Base-by-base conservation (phyloP, 1,284 basidiomycete species). In the Kwoniella shivajii region DNA sequence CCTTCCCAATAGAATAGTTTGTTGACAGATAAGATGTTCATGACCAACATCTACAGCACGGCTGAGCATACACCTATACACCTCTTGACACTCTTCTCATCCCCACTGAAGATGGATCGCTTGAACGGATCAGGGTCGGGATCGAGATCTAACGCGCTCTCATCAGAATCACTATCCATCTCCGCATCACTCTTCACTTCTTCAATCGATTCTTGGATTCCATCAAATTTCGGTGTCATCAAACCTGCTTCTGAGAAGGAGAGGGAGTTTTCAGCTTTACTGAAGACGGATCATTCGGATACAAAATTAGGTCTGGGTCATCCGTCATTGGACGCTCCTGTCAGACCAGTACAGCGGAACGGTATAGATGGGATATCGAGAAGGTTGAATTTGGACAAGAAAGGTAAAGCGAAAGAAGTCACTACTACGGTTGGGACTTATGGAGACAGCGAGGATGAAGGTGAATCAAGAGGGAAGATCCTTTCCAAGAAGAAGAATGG, bases 301-400 rank as follows among this genome's bases (percentile, higher is more conserved):
- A n/a, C n/a, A n/a, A n/a, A n/a, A n/a, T 57, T 74, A 6, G 74
- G 74, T 1, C 51, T 72, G 2, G 74, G 74, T 16, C 74, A 75
- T 58, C 70, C 72, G 2, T 44, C 49, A n/a, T 58, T 68, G 10
- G 58, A 62, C 24, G 54, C 62, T 46, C 50, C 39, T 55, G 14
- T 52, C 54, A 61, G 29, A 27, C 50, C 44, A 42, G 51, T 33
- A 27, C 54, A 36, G 22, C 26, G 45, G 22, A 41, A 30, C 30
- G 50, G 43, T 37, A 27, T 47, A 43, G 43, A 30, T 20, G 59
- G 49, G 16, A 42, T 57, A 42, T 54, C 49, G 18, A 63, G 50
- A 38, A 55, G 58, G 44, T 38, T 52, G 54, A 54, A 44, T 34
- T 46, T 24, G 29, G 46, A 55, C 26, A 58, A 50, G 52, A 53